These are phyloP conservation scores for Coniochaeta sp. DNA, from an alignment of 2,329 filamentous ascomycete species.

Conservation along the genomic window DNA sequence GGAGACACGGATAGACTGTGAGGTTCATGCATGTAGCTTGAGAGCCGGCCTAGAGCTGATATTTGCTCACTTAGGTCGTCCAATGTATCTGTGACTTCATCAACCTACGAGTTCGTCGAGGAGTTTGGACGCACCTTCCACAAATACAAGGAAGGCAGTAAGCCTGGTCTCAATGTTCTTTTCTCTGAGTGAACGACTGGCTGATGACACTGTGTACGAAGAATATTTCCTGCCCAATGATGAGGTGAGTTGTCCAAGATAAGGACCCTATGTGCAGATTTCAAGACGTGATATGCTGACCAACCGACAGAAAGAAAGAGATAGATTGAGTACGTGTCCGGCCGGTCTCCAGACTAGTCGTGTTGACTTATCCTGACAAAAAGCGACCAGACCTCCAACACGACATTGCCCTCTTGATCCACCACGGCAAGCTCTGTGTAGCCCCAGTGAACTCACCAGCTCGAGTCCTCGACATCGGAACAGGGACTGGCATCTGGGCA, in stretches of 20 bases:
- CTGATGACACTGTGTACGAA: neutral
- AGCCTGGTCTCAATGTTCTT: neutral
- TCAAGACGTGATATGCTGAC: neutral
- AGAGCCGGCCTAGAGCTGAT: no score
- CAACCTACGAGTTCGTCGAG: neutral
- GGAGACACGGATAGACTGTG: neutral
- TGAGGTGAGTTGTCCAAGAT: neutral
- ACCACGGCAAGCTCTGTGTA: neutral
- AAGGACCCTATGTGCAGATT: neutral
- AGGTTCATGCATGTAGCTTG: no score
- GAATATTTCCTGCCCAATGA: neutral
- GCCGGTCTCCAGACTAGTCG: no score
- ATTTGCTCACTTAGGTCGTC: neutral
- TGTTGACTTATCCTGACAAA: no score
- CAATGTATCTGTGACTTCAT: neutral
- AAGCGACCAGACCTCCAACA: neutral
- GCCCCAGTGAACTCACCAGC: neutral
- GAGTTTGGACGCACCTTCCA: neutral
- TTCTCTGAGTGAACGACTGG: no score
- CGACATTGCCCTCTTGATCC: neutral
- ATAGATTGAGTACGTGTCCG: neutral
- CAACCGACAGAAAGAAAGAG: neutral
- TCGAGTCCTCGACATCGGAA: neutral
- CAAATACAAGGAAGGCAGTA: neutral
- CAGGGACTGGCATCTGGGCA: slow-evolving; percentile 1